Percentiles rank a stretch among this genome's conserved stretches.
Evolutionary conservation across 2,329 filamentous ascomycete genomes (phyloP).

Genomic region (Hypoxylon sp.): DNA sequence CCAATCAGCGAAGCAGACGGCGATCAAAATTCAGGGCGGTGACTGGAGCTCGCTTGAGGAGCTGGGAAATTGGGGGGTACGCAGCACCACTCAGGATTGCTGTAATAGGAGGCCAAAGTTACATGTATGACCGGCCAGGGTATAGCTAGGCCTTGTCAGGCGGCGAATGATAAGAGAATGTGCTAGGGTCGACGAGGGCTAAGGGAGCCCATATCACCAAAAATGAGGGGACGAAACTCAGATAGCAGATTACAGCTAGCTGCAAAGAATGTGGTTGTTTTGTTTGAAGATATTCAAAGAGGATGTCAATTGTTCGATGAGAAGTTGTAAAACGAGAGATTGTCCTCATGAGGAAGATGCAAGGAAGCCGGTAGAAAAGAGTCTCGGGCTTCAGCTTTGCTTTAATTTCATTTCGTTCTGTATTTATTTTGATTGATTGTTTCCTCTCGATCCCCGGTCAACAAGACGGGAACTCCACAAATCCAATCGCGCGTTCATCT

Average conservation of each 20-base stretch:
- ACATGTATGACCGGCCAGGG: slow-evolving; percentile 31
- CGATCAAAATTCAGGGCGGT: slow-evolving; percentile 48
- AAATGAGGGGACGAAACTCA: slow-evolving; percentile 25
- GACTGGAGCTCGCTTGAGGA: slow-evolving; percentile 47
- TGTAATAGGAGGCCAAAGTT: slow-evolving; percentile 38
- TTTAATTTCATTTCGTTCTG: slow-evolving; percentile 48
- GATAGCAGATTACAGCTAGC: slow-evolving; percentile 6
- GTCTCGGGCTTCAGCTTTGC: slow-evolving; percentile 34
- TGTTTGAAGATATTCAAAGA: slow-evolving; percentile 9
- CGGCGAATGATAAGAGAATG: slow-evolving; percentile 46
- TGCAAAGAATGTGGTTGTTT: slow-evolving; percentile 23
- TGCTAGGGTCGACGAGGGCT: slow-evolving; percentile 43
- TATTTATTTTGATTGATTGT: slow-evolving; percentile 44
- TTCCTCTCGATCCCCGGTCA: slow-evolving; percentile 38
- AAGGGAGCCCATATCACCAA: slow-evolving; percentile 45
- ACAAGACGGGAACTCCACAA: slow-evolving; percentile 39
- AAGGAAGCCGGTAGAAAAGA: slow-evolving; percentile 15
- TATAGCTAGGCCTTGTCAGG: slow-evolving; percentile 45
- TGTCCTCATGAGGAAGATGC: slow-evolving; percentile 18
- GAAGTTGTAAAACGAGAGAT: slow-evolving; percentile 19
- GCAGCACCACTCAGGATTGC: slow-evolving; percentile 39
- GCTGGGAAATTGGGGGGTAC: slow-evolving; percentile 48
- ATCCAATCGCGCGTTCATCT: slow-evolving; percentile 41
- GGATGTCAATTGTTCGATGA: slow-evolving; percentile 4
- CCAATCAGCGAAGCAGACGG: slow-evolving; percentile 49